Conservation (phyloP, 441 rosid species). For the Flueggea neowawraea region DNA sequence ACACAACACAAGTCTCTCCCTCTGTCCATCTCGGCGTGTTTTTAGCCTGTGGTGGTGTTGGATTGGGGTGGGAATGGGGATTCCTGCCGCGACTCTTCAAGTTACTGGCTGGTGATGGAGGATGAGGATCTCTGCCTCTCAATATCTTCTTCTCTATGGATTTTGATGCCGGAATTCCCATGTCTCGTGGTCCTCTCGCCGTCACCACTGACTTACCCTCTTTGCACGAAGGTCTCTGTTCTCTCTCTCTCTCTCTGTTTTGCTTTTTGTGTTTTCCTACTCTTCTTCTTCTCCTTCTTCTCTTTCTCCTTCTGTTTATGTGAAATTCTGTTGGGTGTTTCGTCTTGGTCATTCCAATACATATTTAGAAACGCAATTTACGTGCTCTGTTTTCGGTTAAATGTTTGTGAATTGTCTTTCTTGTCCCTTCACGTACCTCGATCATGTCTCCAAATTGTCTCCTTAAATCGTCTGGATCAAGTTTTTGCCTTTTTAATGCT, state of each 20-base stretch:
- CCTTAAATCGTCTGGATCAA: not conserved
- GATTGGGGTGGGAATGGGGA: constrained; percentile 28
- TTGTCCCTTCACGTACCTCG: constrained; percentile 1
- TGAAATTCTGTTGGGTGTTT: not conserved
- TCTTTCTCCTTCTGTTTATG: too few species aligned
- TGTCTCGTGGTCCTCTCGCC: constrained; percentile 40
- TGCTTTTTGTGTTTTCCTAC: not conserved
- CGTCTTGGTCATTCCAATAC: not conserved
- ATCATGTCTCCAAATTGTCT: constrained; percentile 4
- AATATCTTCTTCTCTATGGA: constrained; percentile 44
- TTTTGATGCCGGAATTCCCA: constrained; percentile 72
- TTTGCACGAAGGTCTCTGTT: constrained; percentile 45
- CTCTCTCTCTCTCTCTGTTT: not conserved
- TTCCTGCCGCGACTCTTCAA: constrained; percentile 18
- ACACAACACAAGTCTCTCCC: too few species aligned
- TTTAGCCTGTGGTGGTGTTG: too few species aligned
- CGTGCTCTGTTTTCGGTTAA: constrained; percentile 1
- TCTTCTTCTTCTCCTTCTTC: too few species aligned
- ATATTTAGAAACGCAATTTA: constrained; percentile 6
- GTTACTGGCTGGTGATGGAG: constrained; percentile 34
- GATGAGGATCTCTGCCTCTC: constrained; percentile 5
- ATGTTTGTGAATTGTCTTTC: constrained; percentile 11
- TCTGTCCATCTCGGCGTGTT: too few species aligned
- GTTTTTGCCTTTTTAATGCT: too few species aligned
- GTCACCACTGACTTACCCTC: constrained; percentile 33